Evolutionary conservation across 257 asterid genomes (phyloP), one percentile per base, ranked within the genome.

Genomic region (Echites panduratus): DNA sequence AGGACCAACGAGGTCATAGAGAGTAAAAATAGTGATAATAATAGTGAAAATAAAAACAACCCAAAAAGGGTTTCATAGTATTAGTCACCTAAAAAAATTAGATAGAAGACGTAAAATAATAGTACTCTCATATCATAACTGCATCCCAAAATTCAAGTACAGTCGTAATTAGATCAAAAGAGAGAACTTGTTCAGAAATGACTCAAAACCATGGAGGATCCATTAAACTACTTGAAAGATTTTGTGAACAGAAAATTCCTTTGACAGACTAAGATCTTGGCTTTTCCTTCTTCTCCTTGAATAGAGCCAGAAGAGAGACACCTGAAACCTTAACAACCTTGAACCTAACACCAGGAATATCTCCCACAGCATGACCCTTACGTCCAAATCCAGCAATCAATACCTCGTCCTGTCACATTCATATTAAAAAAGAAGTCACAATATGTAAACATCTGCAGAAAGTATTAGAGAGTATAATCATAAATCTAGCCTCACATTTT

Each of bases 251-350:
- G 44, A 56, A 32, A 48, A 13, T 5, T 26, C 22, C 49, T 22
- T 69, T 10, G 24, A 19, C 9, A 29, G 69, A 13, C 72, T 87
- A 89, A 71, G 95, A 89, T 73, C 92, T 87, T 44, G 95, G 92
- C 66, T 87, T 89, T 74, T 89, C 91, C 84, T 86, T 89, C 67
- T 89, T 87, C 85, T 88, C 92, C 85, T 83, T 89, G 82, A 87
- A 89, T 70, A 85, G 89, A 65, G 93, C 93, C 44, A 86, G 78
- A 32, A 89, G 92, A 70, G 94, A 88, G 7, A 89, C 96, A 19
- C 96, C 94, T 19, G 94, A 89, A n/a, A 89, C 96, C 86, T 88
- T 89, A 77, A 89, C 96, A 73, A 89, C 96, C 90, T 89, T 89
- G 82, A 89, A 89, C 61, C 91, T 76, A 68, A 89, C 96, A 12